Conservation (phyloP, 495 filamentous ascomycete species). For the Aspergillus egyptiacus region DNA sequence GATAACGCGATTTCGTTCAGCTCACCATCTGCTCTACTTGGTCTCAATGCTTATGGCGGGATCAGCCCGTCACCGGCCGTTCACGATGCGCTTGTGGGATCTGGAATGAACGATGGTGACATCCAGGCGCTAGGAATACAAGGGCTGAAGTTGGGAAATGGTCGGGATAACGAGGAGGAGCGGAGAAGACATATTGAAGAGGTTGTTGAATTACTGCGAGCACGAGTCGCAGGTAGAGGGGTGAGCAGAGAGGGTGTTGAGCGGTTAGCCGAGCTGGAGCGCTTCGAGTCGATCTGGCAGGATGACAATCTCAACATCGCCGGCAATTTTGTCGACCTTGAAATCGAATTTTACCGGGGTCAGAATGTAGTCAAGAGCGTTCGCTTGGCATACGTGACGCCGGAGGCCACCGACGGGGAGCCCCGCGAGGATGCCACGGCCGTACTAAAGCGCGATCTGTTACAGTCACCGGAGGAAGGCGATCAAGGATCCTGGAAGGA, state of each 20-base stretch:
- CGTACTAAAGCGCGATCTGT: constrained; percentile 48
- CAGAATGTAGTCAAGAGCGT: constrained; percentile 43
- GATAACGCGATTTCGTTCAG: constrained; percentile 43
- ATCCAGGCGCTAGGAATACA: constrained; percentile 42
- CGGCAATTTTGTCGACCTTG: constrained; percentile 53
- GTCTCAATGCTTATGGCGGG: constrained; percentile 38
- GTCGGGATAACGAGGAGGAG: constrained; percentile 47
- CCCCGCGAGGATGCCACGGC: constrained; percentile 42
- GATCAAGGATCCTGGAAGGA: constrained; percentile 46
- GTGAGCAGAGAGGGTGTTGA: constrained; percentile 82
- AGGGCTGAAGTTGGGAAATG: constrained; percentile 35
- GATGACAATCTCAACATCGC: constrained; percentile 63
- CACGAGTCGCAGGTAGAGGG: constrained; percentile 41
- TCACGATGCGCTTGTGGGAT: constrained; percentile 35
- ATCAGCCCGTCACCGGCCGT: constrained; percentile 40
- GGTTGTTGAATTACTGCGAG: constrained; percentile 37
- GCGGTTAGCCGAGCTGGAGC: constrained; percentile 63
- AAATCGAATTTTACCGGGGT: constrained; percentile 44
- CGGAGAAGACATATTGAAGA: constrained; percentile 47
- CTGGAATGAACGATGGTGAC: constrained; percentile 40
- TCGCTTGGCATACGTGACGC: constrained; percentile 40
- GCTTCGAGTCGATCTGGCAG: constrained; percentile 71
- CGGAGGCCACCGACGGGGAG: constrained; percentile 38
- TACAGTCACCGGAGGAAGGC: constrained; percentile 34
- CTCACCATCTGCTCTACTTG: constrained; percentile 42